A percentile compares a stretch with the other conserved stretches of the same genome.
phyloP scores from a whole-genome alignment of 2,329 filamentous ascomycete species.

The Fusarium beomiforme region DNA sequence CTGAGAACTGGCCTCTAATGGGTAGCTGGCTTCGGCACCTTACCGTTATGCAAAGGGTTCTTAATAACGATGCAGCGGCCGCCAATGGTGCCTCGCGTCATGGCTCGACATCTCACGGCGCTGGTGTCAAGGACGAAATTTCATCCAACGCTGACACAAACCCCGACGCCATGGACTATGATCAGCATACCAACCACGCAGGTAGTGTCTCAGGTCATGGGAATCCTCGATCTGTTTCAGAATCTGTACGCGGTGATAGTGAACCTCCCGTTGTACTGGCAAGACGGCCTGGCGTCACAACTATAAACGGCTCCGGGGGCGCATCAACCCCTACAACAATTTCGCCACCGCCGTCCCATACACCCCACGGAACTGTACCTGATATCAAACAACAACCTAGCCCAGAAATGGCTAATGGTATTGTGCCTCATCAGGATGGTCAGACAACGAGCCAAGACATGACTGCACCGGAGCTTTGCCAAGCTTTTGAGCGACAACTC shows the following conservation, averaged over 20 bases:
- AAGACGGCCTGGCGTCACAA: constrained; percentile 64
- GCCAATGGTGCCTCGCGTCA: constrained; percentile 48
- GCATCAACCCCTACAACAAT: constrained; percentile 58
- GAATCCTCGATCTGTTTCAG: constrained; percentile 50
- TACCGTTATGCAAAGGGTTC: constrained; percentile 69
- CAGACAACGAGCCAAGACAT: constrained; percentile 60
- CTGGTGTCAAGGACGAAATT: constrained; percentile 62
- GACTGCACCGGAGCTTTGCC: constrained; percentile 67
- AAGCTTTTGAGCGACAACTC: constrained; percentile 68
- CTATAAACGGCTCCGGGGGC: constrained; percentile 66
- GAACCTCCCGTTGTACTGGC: constrained; percentile 61
- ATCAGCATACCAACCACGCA: constrained; percentile 51
- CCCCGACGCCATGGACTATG: constrained; percentile 67
- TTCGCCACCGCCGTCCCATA: constrained; percentile 53
- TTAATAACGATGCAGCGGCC: constrained; percentile 61
- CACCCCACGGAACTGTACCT: constrained; percentile 39
- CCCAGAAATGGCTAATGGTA: constrained; percentile 48
- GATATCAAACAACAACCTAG: constrained; percentile 53
- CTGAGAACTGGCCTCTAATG: constrained; percentile 68
- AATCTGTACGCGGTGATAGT: constrained; percentile 59
- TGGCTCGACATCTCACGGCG: constrained; percentile 44
- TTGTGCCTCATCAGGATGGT: constrained; percentile 45
- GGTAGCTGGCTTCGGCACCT: constrained; percentile 69
- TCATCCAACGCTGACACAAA: constrained; percentile 65
- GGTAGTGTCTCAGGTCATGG: constrained; percentile 43